Base-by-base conservation (phyloP, 495 filamentous ascomycete species). In the Geopyxis carbonaria region DNA sequence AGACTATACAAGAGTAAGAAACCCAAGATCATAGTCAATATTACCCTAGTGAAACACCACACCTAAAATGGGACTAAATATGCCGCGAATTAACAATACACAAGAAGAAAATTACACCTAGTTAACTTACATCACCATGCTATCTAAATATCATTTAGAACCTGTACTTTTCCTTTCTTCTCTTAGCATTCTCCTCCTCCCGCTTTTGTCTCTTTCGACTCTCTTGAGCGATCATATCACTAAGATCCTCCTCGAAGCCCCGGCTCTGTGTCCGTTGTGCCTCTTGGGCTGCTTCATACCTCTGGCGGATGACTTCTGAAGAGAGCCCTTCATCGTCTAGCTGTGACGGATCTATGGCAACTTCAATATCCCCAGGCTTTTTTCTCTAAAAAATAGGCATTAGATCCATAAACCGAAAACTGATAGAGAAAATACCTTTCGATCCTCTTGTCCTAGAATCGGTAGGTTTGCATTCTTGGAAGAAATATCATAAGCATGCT, bases 181-280 rank as follows among this genome's bases (percentile, higher is more conserved):
- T 56, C 38, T 55, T 56, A 1, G 47, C 51, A n/a, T 56, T 56
- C 58, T 91, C 80, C 57, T 86, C 79, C 45, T 94, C 85, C 46
- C 75, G 68, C 65, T 82, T 85, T 55, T 80, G 65, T 58, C 84
- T 66, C 64, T 94, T 94, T 40, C 82, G 70, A 56, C 76, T 85
- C 60, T 95, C 89, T 46, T 78, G 75, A 22, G 83, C 85, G 65
- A 95, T 93, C 87, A 97, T 93, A 53, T 92, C 79, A 56, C 76
- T 91, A 34, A 97, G 60, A 57, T 93, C 89, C 51, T 95, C 89
- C 57, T 93, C 80, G 59, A 86, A 82, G 8, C 70, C 72, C 74
- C 52, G 52, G 3, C 83, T 89, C 45, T 76, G 67, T 11, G 76
- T 69, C 21, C 72, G 69, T 44, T 86, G 72, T 54, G 80, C 74